Base-by-base conservation (phyloP, 192 early-diverging fungal species). In the Allomyces javanicus region DNA sequence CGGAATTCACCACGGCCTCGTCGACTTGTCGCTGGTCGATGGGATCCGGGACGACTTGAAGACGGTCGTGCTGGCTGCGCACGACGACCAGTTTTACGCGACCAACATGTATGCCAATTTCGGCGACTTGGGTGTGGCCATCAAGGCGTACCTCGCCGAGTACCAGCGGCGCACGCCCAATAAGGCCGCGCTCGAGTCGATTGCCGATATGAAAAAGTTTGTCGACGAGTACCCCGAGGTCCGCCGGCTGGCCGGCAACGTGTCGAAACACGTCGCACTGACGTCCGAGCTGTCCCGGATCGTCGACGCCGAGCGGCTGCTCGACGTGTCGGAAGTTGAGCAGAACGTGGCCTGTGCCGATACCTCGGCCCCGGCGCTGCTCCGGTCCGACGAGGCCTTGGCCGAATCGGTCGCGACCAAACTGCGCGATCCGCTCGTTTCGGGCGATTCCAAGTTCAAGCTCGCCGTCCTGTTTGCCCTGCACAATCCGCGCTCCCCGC, bases 151-250 rank as follows among this genome's bases (percentile, higher is more conserved):
- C 72, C 92, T 97, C 45, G 89, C 92, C 67, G 87, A 93, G 67
- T 99, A 92, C 73, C 96, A 99, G 74, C 68, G 77, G 40, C 92
- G 93, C 72, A 91, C 96, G 21, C 83, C 94, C 71, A 90, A 87
- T 7, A 87, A 87, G 63, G 86, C 86, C 74, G 85, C 91, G 66
- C 91, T 99, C 67, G 91, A 99, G 65, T 92, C 90, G 22, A 96
- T 99, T 66, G 74, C 86, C 10, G 94, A 99, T 69, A 99, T 99
- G 96, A 99, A 99, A 72, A 81, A 87, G 62, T 99, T 99, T 84
- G 91, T 99, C 11, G 93, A 99, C 73, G 91, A 93, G 61, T 99
- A 99, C 69, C 96, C 96, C 9, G 96, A 99, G 68, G 97, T 99
- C 70, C 77, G 91, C 67, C 96, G 94, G 74, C 79, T 99, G 19